Base-by-base conservation (phyloP, 192 early-diverging fungal genomes). In the Linnemannia elongata region DNA sequence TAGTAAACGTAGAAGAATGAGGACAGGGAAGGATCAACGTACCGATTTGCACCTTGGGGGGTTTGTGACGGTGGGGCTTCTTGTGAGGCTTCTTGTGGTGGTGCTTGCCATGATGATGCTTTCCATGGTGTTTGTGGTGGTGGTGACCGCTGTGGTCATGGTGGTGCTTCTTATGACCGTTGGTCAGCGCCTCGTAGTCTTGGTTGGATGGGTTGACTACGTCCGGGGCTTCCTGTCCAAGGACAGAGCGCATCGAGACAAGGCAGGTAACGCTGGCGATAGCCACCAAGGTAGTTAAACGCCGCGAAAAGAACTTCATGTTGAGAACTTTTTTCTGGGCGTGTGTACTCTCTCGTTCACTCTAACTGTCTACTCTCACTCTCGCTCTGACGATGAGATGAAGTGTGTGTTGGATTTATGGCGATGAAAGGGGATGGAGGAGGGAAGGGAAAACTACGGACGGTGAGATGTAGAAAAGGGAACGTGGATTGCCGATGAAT, bases 271-370 rank as follows among this genome's bases (percentile, higher is more conserved):
- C 47, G 72, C 72, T 74, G 44, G 47, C 72, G 72, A 74, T 52
- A 38, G 72, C 47, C 45, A 47, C 71, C 1, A 74, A 44, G 10
- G 72, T 47, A 42, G 72, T 47, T 74, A 74, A 74, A 74, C 72
- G 44, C 72, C 30, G 72, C 72, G 72, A 74, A 47, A 74, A 33
- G 72, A 41, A 54, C 45, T 49, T 74, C 72, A 74, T 74, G 24
- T 54, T 74, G 70, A 72, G 42, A 44, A 72, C 70, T n/a, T 44
- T 72, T 72, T 72, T 38, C 70, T 38, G 41, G 24, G 24, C 24
- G 55, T n/a, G 55, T 60, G 55, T 60, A 60, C 8, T 60, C n/a
- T 60, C 55, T 22, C n/a, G 55, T n/a, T 72, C 41, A 42, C 70
- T 72, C 70, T 72, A 41, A n/a, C 70, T 42, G 1, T 42, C 9